Evolutionary conservation across 2,329 filamentous ascomycete species (phyloP).

Genomic region (Chaetomium strumarium): DNA sequence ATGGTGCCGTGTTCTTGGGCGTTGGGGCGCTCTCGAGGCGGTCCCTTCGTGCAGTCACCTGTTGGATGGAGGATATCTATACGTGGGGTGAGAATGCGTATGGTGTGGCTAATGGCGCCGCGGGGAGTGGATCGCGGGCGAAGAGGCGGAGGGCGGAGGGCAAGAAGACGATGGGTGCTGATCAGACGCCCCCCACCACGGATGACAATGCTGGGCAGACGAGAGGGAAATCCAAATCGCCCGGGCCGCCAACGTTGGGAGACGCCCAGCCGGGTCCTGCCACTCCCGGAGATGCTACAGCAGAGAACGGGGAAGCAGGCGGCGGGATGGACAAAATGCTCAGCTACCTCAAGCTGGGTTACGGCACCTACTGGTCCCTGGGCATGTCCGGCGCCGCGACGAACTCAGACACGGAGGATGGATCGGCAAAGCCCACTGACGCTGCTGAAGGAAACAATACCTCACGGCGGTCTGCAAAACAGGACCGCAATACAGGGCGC

Average conservation of each 20-base stretch:
- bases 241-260: background rate
- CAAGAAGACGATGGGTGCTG: background rate
- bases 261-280: background rate
- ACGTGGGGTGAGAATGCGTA: conserved; percentile 79
- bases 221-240: background rate
- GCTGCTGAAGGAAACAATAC: background rate
- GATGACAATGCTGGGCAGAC: conserved; percentile 16
- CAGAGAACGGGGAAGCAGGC: conserved; percentile 29
- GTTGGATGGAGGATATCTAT: conserved; percentile 88
- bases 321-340: conserved; percentile 51
- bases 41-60: conserved; percentile 66
- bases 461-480: background rate
- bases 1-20: conserved; percentile 83
- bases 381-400: conserved; percentile 25
- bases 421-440: conserved; percentile 4
- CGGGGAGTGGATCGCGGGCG: conserved; percentile 51
- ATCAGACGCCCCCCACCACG: background rate
- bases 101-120: conserved; percentile 74
- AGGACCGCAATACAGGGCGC: conserved; percentile 32
- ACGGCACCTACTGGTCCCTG: conserved; percentile 60
- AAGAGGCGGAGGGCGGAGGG: conserved; percentile 28
- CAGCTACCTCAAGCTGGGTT: conserved; percentile 60
- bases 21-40: conserved; percentile 64
- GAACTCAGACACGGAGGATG: conserved; percentile 4
- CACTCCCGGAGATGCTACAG: background rate